Base-by-base conservation (phyloP, 192 early-diverging fungal genomes). In the Umbelopsis sp. region DNA sequence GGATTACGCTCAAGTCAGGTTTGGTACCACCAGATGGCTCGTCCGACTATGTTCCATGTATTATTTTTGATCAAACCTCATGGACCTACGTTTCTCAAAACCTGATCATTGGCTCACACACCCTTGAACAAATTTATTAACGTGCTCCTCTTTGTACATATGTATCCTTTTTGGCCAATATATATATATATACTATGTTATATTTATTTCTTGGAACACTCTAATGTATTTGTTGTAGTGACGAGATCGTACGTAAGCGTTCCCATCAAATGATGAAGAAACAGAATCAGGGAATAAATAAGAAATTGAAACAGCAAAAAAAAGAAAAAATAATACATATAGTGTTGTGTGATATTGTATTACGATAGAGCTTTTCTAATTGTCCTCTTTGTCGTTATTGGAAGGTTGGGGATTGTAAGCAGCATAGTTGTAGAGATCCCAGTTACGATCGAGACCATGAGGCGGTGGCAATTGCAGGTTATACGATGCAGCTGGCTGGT, bases 351-450 rank as follows among this genome's bases (percentile, higher is more conserved):
- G 38, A 11, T 41, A 41, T 11, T 41, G 12, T 41, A 38, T 38
- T 3, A 38, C 8, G 36, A 3, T 38, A 6, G 8, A 38, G 8
- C 8, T 3, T 38, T 38, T 38, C 36, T 41, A 41, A 5, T 6
- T 41, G 12, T 41, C 38, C 24, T 26, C 25, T 32, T 26, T 25
- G 10, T 29, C 29, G 31, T 32, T 16, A 16, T 20, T 34, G 11
- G 26, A 6, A 34, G 29, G 12, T 8, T n/a, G 21, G 9, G 52
- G 20, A 49, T 7, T 21, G 16, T 21, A 29, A 34, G 56, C 32
- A 17, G 56, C 56, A 36, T 62, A 62, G 34, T 62, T 62, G 31
- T 62, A 62, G 25, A 34, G 31, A 20, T 62, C 56, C 56, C 56
- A 62, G 56, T 32, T 29, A 5, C 26, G 24, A 31, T 32, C 56